Evolutionary conservation across 306 rosid genomes (phyloP).

Genomic region (Inga leiocalycina): DNA sequence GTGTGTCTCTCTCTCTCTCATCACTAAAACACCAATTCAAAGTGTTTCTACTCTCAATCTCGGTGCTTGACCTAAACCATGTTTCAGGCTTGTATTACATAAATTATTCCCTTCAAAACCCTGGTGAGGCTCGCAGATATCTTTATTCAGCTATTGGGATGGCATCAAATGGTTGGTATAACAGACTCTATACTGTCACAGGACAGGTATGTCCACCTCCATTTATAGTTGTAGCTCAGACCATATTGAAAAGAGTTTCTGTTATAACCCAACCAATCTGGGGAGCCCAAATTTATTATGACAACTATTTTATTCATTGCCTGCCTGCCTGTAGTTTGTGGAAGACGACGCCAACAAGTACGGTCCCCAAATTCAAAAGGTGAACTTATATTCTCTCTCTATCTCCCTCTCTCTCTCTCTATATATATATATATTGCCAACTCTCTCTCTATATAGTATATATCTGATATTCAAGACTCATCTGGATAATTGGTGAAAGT

Average conservation of each 20-base stretch:
- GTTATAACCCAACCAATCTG: background rate
- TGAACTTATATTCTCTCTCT: constrained; percentile 8
- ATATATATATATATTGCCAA: no score
- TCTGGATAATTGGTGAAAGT: background rate
- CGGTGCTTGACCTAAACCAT: background rate
- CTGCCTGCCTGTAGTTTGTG: constrained; percentile 51
- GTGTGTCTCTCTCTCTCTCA: background rate
- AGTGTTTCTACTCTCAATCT: background rate
- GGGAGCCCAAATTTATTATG: background rate
- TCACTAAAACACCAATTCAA: background rate
- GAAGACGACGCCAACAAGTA: constrained; percentile 72
- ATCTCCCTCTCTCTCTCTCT: background rate
- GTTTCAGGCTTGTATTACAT: constrained; percentile 79
- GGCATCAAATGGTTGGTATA: constrained; percentile 89
- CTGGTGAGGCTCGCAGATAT: constrained; percentile 76
- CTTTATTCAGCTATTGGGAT: constrained; percentile 85
- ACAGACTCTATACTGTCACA: constrained; percentile 83
- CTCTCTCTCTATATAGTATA: background rate
- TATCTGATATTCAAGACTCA: no score
- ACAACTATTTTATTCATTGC: background rate
- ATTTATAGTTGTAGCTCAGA: background rate
- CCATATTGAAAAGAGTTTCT: background rate
- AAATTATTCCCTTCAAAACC: constrained; percentile 72
- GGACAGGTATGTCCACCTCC: constrained; percentile 69
- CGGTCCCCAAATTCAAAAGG: constrained; percentile 68